phyloP scores from a whole-genome alignment of 495 filamentous ascomycete species.

The Xylaria acuta region DNA sequence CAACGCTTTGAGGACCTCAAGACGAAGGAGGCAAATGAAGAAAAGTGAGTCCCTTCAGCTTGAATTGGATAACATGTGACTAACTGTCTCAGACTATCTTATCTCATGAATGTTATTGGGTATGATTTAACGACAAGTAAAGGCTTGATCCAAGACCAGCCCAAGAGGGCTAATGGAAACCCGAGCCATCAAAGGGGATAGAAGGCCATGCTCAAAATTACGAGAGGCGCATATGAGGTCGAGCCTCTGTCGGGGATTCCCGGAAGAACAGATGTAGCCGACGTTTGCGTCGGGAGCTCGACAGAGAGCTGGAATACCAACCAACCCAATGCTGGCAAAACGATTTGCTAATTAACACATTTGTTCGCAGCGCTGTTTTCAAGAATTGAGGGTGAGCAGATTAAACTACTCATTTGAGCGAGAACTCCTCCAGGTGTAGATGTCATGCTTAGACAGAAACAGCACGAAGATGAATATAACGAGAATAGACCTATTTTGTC shows the following conservation, averaged over 20 bases:
- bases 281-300: background rate
- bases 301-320: background rate
- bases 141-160: slow-evolving; percentile 44
- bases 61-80: slow-evolving; percentile 14
- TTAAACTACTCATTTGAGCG: background rate
- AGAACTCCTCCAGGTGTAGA: background rate
- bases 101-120: slow-evolving; percentile 53
- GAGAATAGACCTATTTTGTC: slow-evolving; percentile 8
- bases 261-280: background rate
- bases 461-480: background rate
- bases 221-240: background rate
- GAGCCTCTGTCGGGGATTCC: background rate
- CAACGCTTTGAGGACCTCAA: slow-evolving; percentile 74
- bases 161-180: slow-evolving; percentile 41
- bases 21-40: slow-evolving; percentile 66
- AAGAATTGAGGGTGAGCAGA: background rate
- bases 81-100: slow-evolving; percentile 47
- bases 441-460: background rate
- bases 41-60: slow-evolving; percentile 47
- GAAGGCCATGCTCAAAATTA: slow-evolving; percentile 4
- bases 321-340: background rate
- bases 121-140: slow-evolving; percentile 51
- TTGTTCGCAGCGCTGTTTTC: slow-evolving; percentile 3
- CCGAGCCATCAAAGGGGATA: slow-evolving; percentile 39
- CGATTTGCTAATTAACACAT: background rate